Base-by-base conservation (phyloP, 768 basidiomycete species). In the Russula emetica region DNA sequence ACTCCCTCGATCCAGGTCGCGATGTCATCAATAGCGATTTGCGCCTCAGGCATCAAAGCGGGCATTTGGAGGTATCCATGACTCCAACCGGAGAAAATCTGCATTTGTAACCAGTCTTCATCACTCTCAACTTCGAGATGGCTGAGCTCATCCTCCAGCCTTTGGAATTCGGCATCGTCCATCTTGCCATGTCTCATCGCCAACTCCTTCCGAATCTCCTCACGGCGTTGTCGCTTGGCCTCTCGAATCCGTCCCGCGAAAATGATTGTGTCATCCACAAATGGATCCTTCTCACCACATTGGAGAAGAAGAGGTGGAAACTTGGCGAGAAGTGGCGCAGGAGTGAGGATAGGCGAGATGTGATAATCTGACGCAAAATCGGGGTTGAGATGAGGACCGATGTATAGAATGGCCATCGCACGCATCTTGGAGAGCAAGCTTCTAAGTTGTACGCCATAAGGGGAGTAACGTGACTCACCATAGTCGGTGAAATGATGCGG, bases 1-100 rank as follows among this genome's bases (percentile, higher is more conserved):
- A 86, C 82, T 61, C 86, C 85, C 68, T 86, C 83, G 61, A 98
- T 97, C 94, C 95, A 98, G 62, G 91, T 91, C 11, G 88, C 95
- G 64, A 94, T 79, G 66, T 92, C 89, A 66, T 85, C 80, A 67
- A 95, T 86, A 24, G 87, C 89, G 69, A 82, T 83, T 71, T 80
- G 83, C 18, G 90, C 92, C 70, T 95, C 94, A 47, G 75, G 78
- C 85, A 99, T 90, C 69, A 98, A 74, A 26, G 83, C 77, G 44
- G 88, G 82, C 96, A 99, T 99, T 78, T 97, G 96, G 70, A 96
- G 81, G 77, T 94, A 98, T 42, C 94, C 96, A 74, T 97, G 94
- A 70, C 92, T 93, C 97, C 95, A 98, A 54, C 95, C 95, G 34
- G 91, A 90, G 74, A 96, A 92, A 61, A 98, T 82, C 67, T 91